Percentiles rank a stretch among this genome's conserved stretches.
Conservation (phyloP, 129 eudicot genomes). For the Flaveria brownii region DNA sequence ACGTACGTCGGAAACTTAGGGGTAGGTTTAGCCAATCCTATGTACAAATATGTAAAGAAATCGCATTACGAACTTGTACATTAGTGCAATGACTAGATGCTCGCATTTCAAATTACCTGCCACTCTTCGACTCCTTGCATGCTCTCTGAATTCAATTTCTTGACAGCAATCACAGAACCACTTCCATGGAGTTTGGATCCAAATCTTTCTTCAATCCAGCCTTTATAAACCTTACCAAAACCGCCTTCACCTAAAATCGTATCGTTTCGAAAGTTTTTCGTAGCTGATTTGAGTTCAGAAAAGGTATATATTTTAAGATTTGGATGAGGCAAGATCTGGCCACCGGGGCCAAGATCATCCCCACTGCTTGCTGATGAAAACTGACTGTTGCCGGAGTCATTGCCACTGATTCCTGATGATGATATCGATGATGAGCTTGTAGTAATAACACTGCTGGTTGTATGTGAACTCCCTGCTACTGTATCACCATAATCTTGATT, state of each 20-base stretch:
- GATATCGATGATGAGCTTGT: constrained; percentile 36
- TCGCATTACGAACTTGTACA: constrained; percentile 20
- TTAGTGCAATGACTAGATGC: constrained; percentile 10
- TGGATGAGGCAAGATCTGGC: constrained; percentile 66
- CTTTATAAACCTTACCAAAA: constrained; percentile 90
- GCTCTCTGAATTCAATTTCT: constrained; percentile 82
- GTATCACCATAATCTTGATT: constrained; percentile 18
- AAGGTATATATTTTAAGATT: constrained; percentile 67
- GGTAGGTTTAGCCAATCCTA: background rate
- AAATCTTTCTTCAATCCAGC: constrained; percentile 65
- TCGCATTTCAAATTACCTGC: constrained; percentile 55
- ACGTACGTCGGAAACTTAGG: too few relatives aligned
- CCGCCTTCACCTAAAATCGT: constrained; percentile 93
- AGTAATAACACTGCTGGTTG: constrained; percentile 43
- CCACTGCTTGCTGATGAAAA: constrained; percentile 64
- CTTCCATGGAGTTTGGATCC: constrained; percentile 43
- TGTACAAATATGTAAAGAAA: constrained; percentile 5
- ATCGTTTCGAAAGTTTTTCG: constrained; percentile 73
- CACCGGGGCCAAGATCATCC: constrained; percentile 42
- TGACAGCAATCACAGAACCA: constrained; percentile 73
- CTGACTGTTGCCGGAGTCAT: constrained; percentile 57
- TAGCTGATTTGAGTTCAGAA: constrained; percentile 70
- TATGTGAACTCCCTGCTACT: constrained; percentile 51
- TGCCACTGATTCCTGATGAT: constrained; percentile 46
- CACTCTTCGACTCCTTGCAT: constrained; percentile 88